phyloP scores from a whole-genome alignment of 441 rosid genomes.

The Hura crepitans region DNA sequence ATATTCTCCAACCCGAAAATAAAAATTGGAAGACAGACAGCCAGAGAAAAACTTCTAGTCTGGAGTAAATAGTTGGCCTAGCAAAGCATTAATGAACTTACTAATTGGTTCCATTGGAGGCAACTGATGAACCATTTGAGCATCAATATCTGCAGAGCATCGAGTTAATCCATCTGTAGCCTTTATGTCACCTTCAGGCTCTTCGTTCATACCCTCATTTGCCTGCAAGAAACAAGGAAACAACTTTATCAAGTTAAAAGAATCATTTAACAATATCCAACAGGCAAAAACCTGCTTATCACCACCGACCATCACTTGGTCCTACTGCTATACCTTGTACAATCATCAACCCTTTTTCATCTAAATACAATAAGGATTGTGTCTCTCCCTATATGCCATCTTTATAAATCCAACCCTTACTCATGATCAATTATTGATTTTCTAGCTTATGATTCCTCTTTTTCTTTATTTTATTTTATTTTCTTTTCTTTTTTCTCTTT shows the following conservation, averaged over 20 bases:
- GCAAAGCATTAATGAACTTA: conserved; percentile 32
- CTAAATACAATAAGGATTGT: not conserved
- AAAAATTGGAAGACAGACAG: not conserved
- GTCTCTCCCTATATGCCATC: not conserved
- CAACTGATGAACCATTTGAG: conserved; percentile 46
- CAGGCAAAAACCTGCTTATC: not conserved
- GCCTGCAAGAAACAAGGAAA: conserved; percentile 31
- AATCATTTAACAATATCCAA: not conserved
- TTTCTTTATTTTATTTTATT: too few relatives aligned
- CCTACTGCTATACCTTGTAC: not conserved
- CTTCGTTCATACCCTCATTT: conserved; percentile 43
- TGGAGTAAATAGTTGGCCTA: not conserved
- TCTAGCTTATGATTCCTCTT: not conserved
- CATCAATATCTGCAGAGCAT: conserved; percentile 37
- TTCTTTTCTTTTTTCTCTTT: too few relatives aligned
- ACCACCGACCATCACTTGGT: not conserved
- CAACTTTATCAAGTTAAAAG: not conserved
- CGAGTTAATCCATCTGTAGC: conserved; percentile 32
- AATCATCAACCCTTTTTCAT: not conserved
- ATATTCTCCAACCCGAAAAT: not conserved
- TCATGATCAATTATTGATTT: not conserved
- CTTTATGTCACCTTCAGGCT: conserved; percentile 45
- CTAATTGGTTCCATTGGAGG: conserved; percentile 55
- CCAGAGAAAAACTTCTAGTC: not conserved
- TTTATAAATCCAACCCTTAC: not conserved